A percentile compares a stretch with the other conserved stretches of the same genome.
Conservation (phyloP, 2,329 filamentous ascomycete genomes). For the Neofusicoccum cordaticola region DNA sequence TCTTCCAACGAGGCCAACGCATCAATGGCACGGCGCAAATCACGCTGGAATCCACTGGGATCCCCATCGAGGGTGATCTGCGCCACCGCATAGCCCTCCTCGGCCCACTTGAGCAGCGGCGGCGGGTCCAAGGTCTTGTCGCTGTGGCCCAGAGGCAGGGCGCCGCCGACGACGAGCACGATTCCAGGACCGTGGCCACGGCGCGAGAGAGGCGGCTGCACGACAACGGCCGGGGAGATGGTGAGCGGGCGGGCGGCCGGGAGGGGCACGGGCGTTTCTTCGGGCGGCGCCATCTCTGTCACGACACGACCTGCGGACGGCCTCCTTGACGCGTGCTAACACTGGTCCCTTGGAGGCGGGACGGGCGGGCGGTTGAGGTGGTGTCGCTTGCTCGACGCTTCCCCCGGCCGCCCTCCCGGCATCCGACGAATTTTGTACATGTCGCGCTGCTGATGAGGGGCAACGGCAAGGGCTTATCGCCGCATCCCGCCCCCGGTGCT, state of each 20-base stretch:
- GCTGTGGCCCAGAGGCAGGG: constrained; percentile 27
- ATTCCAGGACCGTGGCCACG: constrained; percentile 49
- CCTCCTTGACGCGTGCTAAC: neutral
- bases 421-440: neutral
- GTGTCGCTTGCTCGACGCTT: neutral
- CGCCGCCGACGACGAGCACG: constrained; percentile 43
- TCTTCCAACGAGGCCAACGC: neutral
- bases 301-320: neutral
- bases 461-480: neutral
- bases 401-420: neutral
- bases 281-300: neutral
- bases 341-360: neutral
- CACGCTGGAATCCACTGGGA: neutral
- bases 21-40: neutral
- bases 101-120: constrained; percentile 65
- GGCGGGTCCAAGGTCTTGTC: constrained; percentile 50
- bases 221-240: constrained; percentile 30
- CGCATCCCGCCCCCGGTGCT: neutral
- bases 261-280: constrained; percentile 12
- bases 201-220: constrained; percentile 50
- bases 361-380: neutral
- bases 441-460: neutral
- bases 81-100: constrained; percentile 65
- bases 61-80: constrained; percentile 44
- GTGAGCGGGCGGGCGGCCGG: constrained; percentile 23